Base-by-base conservation (phyloP, 345 rosid species). In the Arabidopsis arenosa region DNA sequence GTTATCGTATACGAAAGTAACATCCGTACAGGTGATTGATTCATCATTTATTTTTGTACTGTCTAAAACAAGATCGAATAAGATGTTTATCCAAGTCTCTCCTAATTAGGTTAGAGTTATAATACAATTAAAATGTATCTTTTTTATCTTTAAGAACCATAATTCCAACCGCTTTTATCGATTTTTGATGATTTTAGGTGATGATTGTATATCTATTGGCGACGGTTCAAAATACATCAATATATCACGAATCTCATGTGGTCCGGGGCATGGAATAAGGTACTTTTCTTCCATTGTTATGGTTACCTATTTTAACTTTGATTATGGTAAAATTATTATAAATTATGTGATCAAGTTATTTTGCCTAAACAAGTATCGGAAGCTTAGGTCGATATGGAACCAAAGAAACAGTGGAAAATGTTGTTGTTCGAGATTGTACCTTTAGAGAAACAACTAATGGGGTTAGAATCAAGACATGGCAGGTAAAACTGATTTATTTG, bases 241-340 rank as follows among this genome's bases (percentile, higher is more conserved):
- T 9, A 62, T 88, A 18, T 72, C 68, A 41, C 14, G 51, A 14
- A 79, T 81, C 37, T 5, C 48, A 2, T 87, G 92, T 35, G 87
- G 92, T 57, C 89, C 88, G 0, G 89, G 92, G 4, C 92, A 86
- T 48, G 89, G 89, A 12, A 81, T 86, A 60, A 88, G 89, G 89
- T 84, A 45, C 0, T 13, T 49, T 23, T 51, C 57, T 30, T 60
- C 15, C 3, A 49, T 2, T 44, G 41, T 12, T 60, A 9, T 10
- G 21, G 47, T 13, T 33, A 9, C n/a, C 2, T 28, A 9, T 7
- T 23, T 37, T 6, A n/a, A 6, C 23, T 28, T 32, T 43, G 6
- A 18, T 26, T 30, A 18, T n/a, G 9, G 18, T 23, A 13, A 49
- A 66, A 4, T 21, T 59, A 23, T 0, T 52, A 35, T 0, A 33